These are phyloP conservation scores for Lunasporangiospora selenospora DNA, from an alignment of 192 early-diverging fungal genomes.

Conservation along the genomic window DNA sequence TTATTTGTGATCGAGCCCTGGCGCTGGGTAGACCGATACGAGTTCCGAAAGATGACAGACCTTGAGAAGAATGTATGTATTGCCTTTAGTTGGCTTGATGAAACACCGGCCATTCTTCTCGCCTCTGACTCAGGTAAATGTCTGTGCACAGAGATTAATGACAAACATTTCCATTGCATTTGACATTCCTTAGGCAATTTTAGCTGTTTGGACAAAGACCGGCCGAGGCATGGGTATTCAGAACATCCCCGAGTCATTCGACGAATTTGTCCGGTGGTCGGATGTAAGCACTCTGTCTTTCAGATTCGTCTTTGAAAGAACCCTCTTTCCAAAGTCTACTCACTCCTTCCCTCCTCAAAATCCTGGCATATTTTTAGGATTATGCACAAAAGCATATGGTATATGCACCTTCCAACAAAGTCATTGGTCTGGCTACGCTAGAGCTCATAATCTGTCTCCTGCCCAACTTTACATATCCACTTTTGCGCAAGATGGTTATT, in stretches of 20 bases:
- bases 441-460: too few relatives aligned
- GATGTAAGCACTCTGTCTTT: not conserved
- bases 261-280: not conserved
- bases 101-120: too few relatives aligned
- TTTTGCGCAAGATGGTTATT: too few relatives aligned
- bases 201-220: not conserved
- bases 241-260: not conserved
- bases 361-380: too few relatives aligned
- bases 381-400: constrained; percentile 2
- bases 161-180: not conserved
- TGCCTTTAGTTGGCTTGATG: too few relatives aligned
- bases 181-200: not conserved
- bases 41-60: constrained; percentile 36
- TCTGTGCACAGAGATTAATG: too few relatives aligned
- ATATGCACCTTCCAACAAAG: not conserved
- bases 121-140: too few relatives aligned
- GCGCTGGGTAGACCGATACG: constrained; percentile 34
- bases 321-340: too few relatives aligned
- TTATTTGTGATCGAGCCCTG: constrained; percentile 31
- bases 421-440: too few relatives aligned
- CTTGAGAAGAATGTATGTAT: constrained; percentile 44
- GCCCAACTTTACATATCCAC: too few relatives aligned
- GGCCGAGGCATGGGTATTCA: constrained; percentile 3
- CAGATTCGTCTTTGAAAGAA: too few relatives aligned
- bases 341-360: too few relatives aligned